Evolutionary conservation across 1,284 basidiomycete species (phyloP), one percentile per base, ranked within the genome.

Genomic region (Papiliotrema fonsecae): DNA sequence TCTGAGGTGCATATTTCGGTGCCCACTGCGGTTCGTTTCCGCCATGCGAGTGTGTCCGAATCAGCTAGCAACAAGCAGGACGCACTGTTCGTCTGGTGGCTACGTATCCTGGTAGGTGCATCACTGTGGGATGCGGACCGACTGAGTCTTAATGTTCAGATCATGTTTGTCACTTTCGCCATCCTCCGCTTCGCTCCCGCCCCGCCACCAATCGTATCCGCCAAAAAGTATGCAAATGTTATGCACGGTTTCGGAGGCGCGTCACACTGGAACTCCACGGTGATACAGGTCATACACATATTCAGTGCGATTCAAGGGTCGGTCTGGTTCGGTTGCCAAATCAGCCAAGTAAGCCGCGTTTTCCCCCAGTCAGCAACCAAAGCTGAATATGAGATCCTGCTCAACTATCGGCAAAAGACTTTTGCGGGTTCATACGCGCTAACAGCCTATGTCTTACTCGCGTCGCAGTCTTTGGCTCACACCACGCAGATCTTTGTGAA

Each of bases 171-270:
- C 14, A 38, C 35, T 14, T 46, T 46, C 22, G 16, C 19, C 18
- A 19, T 38, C 6, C 35, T 46, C 11, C 24, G 35, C 6, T 46
- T 46, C 25, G 44, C 25, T 4, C 44, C 44, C 5, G 35, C 19
- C 14, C 44, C 44, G 21, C 44, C 32, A 6, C n/a, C 41, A 13
- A 46, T 46, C 26, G 44, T 46, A 3, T 4, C 44, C 11, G 44
- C 44, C 3, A 19, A 14, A 5, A 28, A 37, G 25, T 46, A 38
- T 18, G 6, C 11, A 7, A 26, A 46, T 24, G 27, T 46, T 13
- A 38, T 37, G 35, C 44, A 46, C 21, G 44, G 44, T 14, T 46
- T 37, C 19, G 44, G 44, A 4, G 44, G 44, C 3, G 24, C 27
- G 5, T 24, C 6, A 18, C 44, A 46, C 18, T 36, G 36, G 34